Evolutionary conservation across 768 basidiomycete species (phyloP), one percentile per base, ranked within the genome.

Genomic region (Mycena kentingensis): DNA sequence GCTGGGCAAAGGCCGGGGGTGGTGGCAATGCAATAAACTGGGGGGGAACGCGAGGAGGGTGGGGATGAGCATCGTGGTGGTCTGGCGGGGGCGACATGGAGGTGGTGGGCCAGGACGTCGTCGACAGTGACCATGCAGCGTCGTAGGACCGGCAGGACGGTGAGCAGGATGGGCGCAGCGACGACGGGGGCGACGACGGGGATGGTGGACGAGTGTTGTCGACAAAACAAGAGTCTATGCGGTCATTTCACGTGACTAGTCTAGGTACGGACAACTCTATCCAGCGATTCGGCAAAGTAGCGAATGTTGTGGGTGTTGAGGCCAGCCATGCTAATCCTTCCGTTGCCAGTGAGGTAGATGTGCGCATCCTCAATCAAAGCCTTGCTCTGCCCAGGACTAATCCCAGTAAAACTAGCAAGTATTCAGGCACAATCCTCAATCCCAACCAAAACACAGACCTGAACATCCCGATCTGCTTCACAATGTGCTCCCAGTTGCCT

Each of bases 381-480:
- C 67, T 82, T 75, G 68, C 84, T 83, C 67, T 94, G 89, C 18
- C 67, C 73, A 1, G 76, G 67, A 49, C 71, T 83, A 67, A 97
- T 76, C 19, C 93, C 94, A 26, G 93, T 95, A 73, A 89, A 95
- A 69, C 91, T 92, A 42, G 67, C 29, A 34, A 18, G 46, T 51
- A 18, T 25, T 38, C 45, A 55, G 58, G 13, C 46, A 42, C 32
- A 19, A 26, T 21, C 38, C 27, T n/a, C 50, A 24, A 22, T 34
- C 37, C 39, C 38, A 34, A 15, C 21, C 32, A 25, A 37, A 3
- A 38, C 26, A 63, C 77, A 54, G 67, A 93, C 85, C 90, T 93
- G 79, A 95, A 97, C 95, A 96, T 97, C 51, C 95, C 96, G 70
- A 98, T 98, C 77, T 98, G 97, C 46, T 84, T 82, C 62, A 88